Evolutionary conservation across 169 alveolate species (phyloP), one percentile per base, ranked within the genome.

Genomic region (Plasmodium gonderi): DNA sequence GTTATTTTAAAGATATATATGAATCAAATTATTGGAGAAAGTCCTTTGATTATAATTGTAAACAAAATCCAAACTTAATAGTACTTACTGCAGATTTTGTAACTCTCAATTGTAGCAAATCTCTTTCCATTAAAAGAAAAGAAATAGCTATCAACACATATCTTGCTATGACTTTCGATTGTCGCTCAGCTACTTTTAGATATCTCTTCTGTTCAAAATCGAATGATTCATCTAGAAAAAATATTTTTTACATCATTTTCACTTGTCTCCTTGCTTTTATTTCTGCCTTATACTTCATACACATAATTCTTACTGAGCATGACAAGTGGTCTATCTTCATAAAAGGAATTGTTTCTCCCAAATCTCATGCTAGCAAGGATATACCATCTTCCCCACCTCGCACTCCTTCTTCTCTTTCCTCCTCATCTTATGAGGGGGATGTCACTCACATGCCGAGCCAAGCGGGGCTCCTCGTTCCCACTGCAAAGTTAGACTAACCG

Each of bases 1-100:
- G 92, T n/a, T 83, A 83, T 33, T 83, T 83, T 42, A 83, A 83
- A 72, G 92, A 83, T 72, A 36, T 83, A 69, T 83, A 83, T 38
- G 64, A 68, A n/a, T 72, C 85, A 36, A 7, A 69, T 1, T 45
- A 11, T 23, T 83, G 92, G 92, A 83, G 64, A 49, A 33, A 42
- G 2, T 33, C 75, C 20, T 69, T 83, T n/a, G 65, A 83, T 9
- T 38, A 26, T 17, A 38, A 45, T 14, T 83, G 92, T 33, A 54
- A 49, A 14, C 6, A 23, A 0, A 69, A 83, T 72, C 54, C 54
- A 6, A 36, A 72, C 7, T 26, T 83, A 49, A 83, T 40, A 23
- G 77, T 68, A 4, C 6, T 83, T 12, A 83, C 92, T 1, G 92
- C 92, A 0, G 92, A 83, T 42, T 83, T 64, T 49, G 29, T 83